These are phyloP conservation scores for Rhipidocladum racemiflorum DNA, from an alignment of 176 grass and related monocot species.

Conservation along the genomic window DNA sequence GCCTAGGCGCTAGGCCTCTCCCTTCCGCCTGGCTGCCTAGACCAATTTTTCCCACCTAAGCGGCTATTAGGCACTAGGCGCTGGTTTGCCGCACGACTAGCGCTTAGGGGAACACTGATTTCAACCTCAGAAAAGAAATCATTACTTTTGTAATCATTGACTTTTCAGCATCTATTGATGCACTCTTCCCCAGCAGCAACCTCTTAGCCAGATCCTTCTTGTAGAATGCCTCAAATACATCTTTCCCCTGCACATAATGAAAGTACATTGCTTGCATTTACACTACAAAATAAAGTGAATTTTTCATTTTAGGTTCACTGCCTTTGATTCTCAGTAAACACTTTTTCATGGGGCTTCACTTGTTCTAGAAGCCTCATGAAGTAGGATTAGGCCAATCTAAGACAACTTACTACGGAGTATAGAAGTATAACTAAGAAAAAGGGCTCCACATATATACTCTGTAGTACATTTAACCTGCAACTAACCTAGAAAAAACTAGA, in stretches of 20 bases:
- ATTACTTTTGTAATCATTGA: slow-evolving; percentile 99
- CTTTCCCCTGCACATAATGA: slow-evolving; percentile 74
- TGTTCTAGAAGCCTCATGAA: background rate
- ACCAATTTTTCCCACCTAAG: no score
- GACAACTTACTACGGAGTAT: background rate
- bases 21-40: no score
- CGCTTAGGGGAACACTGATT: no score
- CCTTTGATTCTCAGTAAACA: background rate
- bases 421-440: background rate
- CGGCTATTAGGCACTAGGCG: no score
- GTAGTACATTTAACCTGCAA: background rate
- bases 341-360: background rate
- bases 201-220: slow-evolving; percentile 99
- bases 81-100: no score
- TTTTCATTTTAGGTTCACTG: background rate
- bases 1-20: no score
- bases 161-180: slow-evolving; percentile 98
- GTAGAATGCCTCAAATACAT: slow-evolving; percentile 99
- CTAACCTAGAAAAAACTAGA: background rate
- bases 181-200: slow-evolving; percentile 92
- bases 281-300: background rate
- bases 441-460: background rate
- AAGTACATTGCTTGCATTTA: slow-evolving; percentile 14
- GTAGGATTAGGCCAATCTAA: background rate
- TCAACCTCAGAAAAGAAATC: slow-evolving; percentile 11